Conservation (phyloP, 2,329 filamentous ascomycete species). For the Beauveria scarabaeidicola region DNA sequence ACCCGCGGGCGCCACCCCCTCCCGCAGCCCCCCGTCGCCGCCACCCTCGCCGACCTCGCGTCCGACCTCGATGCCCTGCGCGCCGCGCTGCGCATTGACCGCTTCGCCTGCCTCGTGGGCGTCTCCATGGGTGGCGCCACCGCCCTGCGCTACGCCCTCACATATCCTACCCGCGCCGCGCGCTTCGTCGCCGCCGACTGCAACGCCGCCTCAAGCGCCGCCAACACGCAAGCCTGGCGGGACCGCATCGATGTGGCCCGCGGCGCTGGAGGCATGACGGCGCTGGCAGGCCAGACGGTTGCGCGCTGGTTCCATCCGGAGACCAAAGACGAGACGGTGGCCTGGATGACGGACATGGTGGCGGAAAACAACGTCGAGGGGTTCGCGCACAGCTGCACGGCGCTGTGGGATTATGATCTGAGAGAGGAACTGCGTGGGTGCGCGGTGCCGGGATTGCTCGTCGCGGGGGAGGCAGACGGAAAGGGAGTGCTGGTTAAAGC, state of each 20-base stretch:
- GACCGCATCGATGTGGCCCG: conserved; percentile 63
- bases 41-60: conserved; percentile 57
- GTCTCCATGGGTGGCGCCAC: conserved; percentile 79
- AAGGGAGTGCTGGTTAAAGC: conserved; percentile 63
- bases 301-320: conserved; percentile 68
- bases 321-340: conserved; percentile 30
- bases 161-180: conserved; percentile 45
- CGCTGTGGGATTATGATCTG: conserved; percentile 65
- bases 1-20: conserved; percentile 57
- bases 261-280: conserved; percentile 50
- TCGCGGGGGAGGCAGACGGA: conserved; percentile 66
- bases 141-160: conserved; percentile 60
- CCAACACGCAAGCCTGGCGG: conserved; percentile 72
- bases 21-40: conserved; percentile 38
- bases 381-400: conserved; percentile 59
- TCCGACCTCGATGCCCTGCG: conserved; percentile 60
- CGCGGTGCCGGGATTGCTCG: conserved; percentile 54
- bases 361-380: conserved; percentile 59
- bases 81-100: conserved; percentile 58
- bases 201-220: conserved; percentile 60
- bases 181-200: conserved; percentile 73
- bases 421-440: conserved; percentile 45
- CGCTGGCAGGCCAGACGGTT: conserved; percentile 63
- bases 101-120: conserved; percentile 60
- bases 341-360: conserved; percentile 60